Percentiles rank a stretch among this genome's conserved stretches.
Conservation (phyloP, 1,284 basidiomycete genomes). For the Trichosporon sp. region DNA sequence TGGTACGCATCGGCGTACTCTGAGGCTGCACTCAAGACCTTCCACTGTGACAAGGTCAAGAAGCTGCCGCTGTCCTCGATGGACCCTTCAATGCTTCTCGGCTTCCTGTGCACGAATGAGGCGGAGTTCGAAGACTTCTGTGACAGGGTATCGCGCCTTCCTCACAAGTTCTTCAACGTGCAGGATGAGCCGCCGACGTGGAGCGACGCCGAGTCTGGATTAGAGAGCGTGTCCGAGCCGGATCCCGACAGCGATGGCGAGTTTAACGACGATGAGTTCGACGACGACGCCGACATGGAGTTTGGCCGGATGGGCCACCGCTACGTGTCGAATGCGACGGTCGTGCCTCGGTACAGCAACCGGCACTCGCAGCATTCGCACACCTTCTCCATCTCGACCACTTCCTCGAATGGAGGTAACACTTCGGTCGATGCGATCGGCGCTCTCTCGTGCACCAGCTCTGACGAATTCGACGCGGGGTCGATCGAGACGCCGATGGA, state of each 20-base stretch:
- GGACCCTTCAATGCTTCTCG: slow-evolving; percentile 94
- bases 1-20: slow-evolving; percentile 64
- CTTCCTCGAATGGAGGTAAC: background rate
- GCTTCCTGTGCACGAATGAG: slow-evolving; percentile 79
- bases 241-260: slow-evolving; percentile 13
- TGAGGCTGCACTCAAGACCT: slow-evolving; percentile 67
- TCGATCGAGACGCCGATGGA: background rate
- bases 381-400: background rate
- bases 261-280: slow-evolving; percentile 7
- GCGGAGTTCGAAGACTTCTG: slow-evolving; percentile 78
- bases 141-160: slow-evolving; percentile 61
- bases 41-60: slow-evolving; percentile 87
- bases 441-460: background rate
- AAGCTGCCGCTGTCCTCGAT: slow-evolving; percentile 88
- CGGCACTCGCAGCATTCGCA: background rate
- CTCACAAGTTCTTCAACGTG: slow-evolving; percentile 70
- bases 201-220: slow-evolving; percentile 65
- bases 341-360: background rate
- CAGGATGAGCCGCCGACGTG: slow-evolving; percentile 79
- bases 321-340: background rate
- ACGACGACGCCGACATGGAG: slow-evolving; percentile 6
- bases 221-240: slow-evolving; percentile 72
- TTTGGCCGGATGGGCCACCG: slow-evolving; percentile 10
- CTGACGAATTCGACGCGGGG: background rate
- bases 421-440: background rate